Base-by-base conservation (phyloP, 257 asterid genomes). In the Ballota nigra region DNA sequence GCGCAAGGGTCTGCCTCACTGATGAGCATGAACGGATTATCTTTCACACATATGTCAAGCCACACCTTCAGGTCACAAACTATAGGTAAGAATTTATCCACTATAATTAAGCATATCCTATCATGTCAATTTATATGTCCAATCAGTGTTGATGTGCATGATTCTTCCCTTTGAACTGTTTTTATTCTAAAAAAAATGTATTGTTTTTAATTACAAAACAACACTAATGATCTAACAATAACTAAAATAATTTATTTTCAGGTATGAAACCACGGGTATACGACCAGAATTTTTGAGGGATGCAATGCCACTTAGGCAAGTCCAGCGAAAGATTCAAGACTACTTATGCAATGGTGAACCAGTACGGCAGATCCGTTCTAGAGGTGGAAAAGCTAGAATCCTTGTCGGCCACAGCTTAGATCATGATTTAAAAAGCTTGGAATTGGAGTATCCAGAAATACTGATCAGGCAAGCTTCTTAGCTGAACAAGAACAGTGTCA, bases 351-450 rank as follows among this genome's bases (percentile, higher is more conserved):
- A 93, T 52, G 97, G 97, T 8, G 98, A 93, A 75, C 94, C 96
- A 11, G 79, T 82, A 63, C 86, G 97, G 97, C 90, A 87, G 72
- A 87, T 93, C 66, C 96, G 97, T 59, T 84, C 92, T 11, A 86
- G 85, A 73, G 92, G 88, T 13, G 91, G 96, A 69, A 87, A 83
- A 76, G 93, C 96, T 29, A 77, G 97, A 72, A 80, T 91, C 63
- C 93, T 93, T 61, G 94, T 90, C 1, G 96, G 98, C 16, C 98
- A 90, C 70, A 96, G 96, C 19, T 64, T 93, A 57, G 96, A 93
- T 85, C 96, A 90, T 65, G 96, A 90, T 60, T 85, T 93, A 53
- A 90, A 86, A 81, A 81, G 96, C 80, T 76, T 93, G 73, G 98
- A 90, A 73, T 31, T 86, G 24, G 97, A 88, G 26, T 93, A 90